These are phyloP conservation scores for Triangularia verruculosa DNA, from an alignment of 2,329 filamentous ascomycete genomes.

Conservation along the genomic window DNA sequence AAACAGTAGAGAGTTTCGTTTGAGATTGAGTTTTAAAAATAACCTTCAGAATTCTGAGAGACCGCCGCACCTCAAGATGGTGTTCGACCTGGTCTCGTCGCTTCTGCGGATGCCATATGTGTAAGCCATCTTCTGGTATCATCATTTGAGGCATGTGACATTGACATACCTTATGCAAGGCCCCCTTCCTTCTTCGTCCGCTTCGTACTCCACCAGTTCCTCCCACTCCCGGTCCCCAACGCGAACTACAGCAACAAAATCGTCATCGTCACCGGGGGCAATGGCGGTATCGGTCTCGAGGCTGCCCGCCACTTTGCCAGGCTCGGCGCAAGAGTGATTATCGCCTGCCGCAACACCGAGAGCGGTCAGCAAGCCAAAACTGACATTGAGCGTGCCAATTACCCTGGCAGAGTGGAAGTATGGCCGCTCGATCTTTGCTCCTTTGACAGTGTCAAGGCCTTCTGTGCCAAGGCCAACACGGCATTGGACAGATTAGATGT, in stretches of 20 bases:
- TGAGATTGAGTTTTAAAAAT: no score
- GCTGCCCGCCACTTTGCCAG: constrained; percentile 37
- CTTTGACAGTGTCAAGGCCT: constrained; percentile 45
- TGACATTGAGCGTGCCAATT: constrained; percentile 31
- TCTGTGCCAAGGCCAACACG: constrained; percentile 32
- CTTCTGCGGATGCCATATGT: neutral
- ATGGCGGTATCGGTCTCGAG: constrained; percentile 39
- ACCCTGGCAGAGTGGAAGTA: constrained; percentile 36
- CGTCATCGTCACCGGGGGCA: constrained; percentile 40
- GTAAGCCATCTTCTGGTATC: neutral
- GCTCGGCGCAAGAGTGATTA: constrained; percentile 37
- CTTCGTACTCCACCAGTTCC: constrained; percentile 14
- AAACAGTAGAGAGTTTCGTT: no score
- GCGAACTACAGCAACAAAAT: constrained; percentile 29
- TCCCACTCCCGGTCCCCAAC: constrained; percentile 24
- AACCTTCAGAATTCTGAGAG: no score
- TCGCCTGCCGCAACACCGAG: constrained; percentile 37
- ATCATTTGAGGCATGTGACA: neutral
- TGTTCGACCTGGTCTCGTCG: neutral
- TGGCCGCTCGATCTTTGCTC: constrained; percentile 50
- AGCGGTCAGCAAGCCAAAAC: constrained; percentile 40
- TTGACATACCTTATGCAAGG: neutral
- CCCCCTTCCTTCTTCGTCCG: constrained; percentile 1
- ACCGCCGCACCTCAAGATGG: no score
- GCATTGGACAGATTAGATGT: constrained; percentile 41